Conservation (phyloP, 768 basidiomycete species). For the Rossbeevera mucosa region DNA sequence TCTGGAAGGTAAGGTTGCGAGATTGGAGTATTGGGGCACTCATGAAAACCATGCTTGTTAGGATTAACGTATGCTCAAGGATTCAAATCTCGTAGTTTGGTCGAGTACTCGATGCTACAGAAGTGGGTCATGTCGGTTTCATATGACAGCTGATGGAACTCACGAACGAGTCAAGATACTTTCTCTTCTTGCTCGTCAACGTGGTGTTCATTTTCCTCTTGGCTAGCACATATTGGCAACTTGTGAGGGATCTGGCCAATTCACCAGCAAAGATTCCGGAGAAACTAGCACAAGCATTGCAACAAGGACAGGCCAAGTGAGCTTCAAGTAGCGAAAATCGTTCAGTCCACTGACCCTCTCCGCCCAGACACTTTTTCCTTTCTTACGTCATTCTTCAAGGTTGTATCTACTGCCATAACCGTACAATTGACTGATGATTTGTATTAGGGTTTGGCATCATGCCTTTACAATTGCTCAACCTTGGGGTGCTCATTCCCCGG, state of each 20-base stretch:
- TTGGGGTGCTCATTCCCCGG: constrained; percentile 83
- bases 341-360: constrained; percentile 5
- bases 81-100: constrained; percentile 82
- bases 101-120: constrained; percentile 87
- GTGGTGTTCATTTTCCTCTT: constrained; percentile 93
- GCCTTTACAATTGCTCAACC: constrained; percentile 91
- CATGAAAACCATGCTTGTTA: constrained; percentile 29
- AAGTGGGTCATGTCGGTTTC: constrained; percentile 53
- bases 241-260: constrained; percentile 87
- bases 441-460: constrained; percentile 86
- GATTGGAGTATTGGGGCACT: not conserved
- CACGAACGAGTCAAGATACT: constrained; percentile 58
- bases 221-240: constrained; percentile 87
- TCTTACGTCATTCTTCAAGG: constrained; percentile 85
- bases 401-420: constrained; percentile 14
- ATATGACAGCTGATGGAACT: not conserved
- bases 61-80: constrained; percentile 86
- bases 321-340: constrained; percentile 8
- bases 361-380: constrained; percentile 69
- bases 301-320: constrained; percentile 68
- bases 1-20: constrained; percentile 61
- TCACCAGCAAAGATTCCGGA: constrained; percentile 93
- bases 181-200: constrained; percentile 86
- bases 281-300: constrained; percentile 81
- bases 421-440: constrained; percentile 4